Evolutionary conservation across 306 rosid genomes (phyloP).

Genomic region (Medicago truncatula): DNA sequence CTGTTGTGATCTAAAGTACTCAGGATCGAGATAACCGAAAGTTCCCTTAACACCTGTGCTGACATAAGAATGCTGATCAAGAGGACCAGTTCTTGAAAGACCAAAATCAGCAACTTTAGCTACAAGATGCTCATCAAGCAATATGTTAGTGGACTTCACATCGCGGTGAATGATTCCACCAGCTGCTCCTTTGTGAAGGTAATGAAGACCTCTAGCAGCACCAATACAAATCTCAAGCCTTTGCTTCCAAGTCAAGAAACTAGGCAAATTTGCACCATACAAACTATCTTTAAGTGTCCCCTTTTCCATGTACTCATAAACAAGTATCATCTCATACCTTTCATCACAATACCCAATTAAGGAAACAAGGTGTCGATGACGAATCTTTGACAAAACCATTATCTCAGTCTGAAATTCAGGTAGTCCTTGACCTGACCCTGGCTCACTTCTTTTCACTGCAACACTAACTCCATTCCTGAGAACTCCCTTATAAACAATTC

Average conservation of each 20-base stretch:
- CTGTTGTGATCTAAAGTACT: slow-evolving; percentile 51
- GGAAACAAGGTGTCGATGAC: slow-evolving; percentile 62
- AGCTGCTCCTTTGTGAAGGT: slow-evolving; percentile 57
- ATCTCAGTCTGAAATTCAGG: slow-evolving; percentile 59
- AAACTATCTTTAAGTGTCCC: slow-evolving; percentile 59
- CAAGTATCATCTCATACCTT: slow-evolving; percentile 58
- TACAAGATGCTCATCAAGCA: slow-evolving; percentile 53
- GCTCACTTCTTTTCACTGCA: slow-evolving; percentile 60
- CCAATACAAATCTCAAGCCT: slow-evolving; percentile 68
- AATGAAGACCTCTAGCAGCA: slow-evolving; percentile 59
- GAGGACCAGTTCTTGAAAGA: slow-evolving; percentile 57
- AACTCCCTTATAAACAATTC: slow-evolving; percentile 56
- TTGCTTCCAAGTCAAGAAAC: slow-evolving; percentile 50
- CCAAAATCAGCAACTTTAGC: slow-evolving; percentile 73
- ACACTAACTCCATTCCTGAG: slow-evolving; percentile 48
- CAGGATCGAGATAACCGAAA: slow-evolving; percentile 67
- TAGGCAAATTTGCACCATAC: slow-evolving; percentile 40
- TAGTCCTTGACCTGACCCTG: slow-evolving; percentile 59
- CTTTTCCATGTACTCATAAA: slow-evolving; percentile 59
- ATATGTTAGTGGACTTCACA: slow-evolving; percentile 60
- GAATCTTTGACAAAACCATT: slow-evolving; percentile 61
- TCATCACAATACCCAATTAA: slow-evolving; percentile 63
- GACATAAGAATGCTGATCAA: slow-evolving; percentile 46
- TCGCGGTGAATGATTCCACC: slow-evolving; percentile 69
- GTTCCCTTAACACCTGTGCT: slow-evolving; percentile 59